A percentile compares a stretch with the other conserved stretches of the same genome.
Conservation (phyloP, 2,329 filamentous ascomycete genomes). For the Neonectria sp. region DNA sequence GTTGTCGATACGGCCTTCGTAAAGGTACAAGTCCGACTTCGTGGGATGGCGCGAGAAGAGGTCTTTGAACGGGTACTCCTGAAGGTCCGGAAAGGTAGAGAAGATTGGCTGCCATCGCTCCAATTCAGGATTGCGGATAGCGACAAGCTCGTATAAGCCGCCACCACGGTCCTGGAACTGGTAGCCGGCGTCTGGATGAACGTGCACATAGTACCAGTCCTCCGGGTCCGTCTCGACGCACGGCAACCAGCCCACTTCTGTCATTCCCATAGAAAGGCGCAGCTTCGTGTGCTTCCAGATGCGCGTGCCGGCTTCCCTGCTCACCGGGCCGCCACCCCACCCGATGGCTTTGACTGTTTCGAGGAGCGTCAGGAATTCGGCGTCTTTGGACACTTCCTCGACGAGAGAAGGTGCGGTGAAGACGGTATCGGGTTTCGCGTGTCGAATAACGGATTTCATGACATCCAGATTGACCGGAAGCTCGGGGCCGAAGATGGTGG, state of each 20-base stretch:
- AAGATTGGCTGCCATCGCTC: conserved; percentile 2
- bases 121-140: not conserved
- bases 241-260: not conserved
- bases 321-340: too few relatives aligned
- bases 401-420: too few relatives aligned
- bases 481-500: too few relatives aligned
- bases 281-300: too few relatives aligned
- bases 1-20: conserved; percentile 1
- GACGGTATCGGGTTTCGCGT: too few relatives aligned
- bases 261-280: not conserved
- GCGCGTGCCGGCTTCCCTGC: too few relatives aligned
- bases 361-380: too few relatives aligned
- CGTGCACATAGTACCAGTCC: conserved; percentile 7
- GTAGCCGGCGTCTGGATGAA: conserved; percentile 5
- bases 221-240: not conserved
- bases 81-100: conserved; percentile 10
- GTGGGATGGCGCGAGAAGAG: conserved; percentile 6
- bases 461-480: too few relatives aligned
- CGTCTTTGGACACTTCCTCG: too few relatives aligned
- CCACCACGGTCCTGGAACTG: not conserved
- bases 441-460: too few relatives aligned
- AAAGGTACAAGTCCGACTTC: not conserved
- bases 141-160: conserved; percentile 6
- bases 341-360: too few relatives aligned
- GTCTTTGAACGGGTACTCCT: conserved; percentile 1